These are phyloP conservation scores for Daldinia childiae DNA, from an alignment of 495 filamentous ascomycete species.

Conservation along the genomic window DNA sequence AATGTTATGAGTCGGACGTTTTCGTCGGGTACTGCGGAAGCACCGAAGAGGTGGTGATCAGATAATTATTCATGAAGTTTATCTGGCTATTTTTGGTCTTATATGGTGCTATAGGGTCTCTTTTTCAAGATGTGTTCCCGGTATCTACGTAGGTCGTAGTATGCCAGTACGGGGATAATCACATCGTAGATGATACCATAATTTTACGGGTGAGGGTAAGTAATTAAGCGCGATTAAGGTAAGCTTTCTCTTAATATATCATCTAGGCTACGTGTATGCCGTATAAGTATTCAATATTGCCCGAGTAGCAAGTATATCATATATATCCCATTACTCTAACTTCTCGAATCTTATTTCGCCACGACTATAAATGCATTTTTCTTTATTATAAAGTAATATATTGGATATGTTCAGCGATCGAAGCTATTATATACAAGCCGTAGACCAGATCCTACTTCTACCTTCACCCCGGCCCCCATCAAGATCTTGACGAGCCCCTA, in stretches of 20 bases:
- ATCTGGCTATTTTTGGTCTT: too few species aligned
- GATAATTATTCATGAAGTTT: conserved; percentile 9
- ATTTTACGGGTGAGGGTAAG: background rate
- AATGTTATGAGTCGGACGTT: conserved; percentile 44
- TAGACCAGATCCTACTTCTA: background rate
- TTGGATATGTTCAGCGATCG: background rate
- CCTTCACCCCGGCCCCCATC: background rate
- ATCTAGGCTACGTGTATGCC: background rate
- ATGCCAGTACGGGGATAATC: background rate
- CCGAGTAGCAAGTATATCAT: too few species aligned
- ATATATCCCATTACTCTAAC: too few species aligned
- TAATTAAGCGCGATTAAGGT: background rate
- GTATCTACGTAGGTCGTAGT: background rate
- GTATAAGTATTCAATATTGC: too few species aligned
- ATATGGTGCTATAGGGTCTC: background rate
- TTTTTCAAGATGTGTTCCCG: background rate
- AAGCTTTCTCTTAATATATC: background rate
- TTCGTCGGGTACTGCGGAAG: conserved; percentile 39
- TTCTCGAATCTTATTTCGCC: too few species aligned
- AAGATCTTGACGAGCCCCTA: background rate
- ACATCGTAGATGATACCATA: background rate
- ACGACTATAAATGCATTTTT: too few species aligned
- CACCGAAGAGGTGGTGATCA: conserved; percentile 43
- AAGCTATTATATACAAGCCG: background rate
- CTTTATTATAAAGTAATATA: too few species aligned